phyloP scores from a whole-genome alignment of 2,329 filamentous ascomycete species.

The Monosporascus sp. region DNA sequence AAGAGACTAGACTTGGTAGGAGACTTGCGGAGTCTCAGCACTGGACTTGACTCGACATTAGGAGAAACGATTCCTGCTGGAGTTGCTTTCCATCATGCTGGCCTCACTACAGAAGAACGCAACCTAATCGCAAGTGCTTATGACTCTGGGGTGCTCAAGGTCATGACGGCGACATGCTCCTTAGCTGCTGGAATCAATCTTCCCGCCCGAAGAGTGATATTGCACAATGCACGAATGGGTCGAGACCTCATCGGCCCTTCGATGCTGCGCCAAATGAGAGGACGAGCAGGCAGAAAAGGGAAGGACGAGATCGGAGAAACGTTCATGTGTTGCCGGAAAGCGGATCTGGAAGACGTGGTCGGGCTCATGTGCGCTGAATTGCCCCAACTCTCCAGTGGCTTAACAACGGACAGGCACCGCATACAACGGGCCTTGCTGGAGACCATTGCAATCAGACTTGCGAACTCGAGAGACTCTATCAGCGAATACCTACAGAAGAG shows the following conservation, averaged over 20 bases:
- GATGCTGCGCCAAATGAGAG: slow-evolving; percentile 77
- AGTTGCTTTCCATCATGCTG: slow-evolving; percentile 68
- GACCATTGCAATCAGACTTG: slow-evolving; percentile 61
- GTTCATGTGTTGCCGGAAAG: slow-evolving; percentile 65
- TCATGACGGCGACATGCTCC: slow-evolving; percentile 72
- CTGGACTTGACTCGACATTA: slow-evolving; percentile 60
- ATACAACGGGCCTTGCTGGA: slow-evolving; percentile 70
- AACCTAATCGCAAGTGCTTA: slow-evolving; percentile 67
- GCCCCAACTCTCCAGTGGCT: slow-evolving; percentile 62
- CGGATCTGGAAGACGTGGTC: slow-evolving; percentile 63
- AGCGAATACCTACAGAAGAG: slow-evolving; percentile 65
- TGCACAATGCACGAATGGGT: slow-evolving; percentile 71
- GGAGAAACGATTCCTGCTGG: slow-evolving; percentile 60
- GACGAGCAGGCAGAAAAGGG: slow-evolving; percentile 70
- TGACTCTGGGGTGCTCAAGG: slow-evolving; percentile 60
- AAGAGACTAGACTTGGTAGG: slow-evolving; percentile 58
- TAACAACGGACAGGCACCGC: slow-evolving; percentile 61
- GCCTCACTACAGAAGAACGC: slow-evolving; percentile 69
- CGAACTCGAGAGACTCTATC: slow-evolving; percentile 58
- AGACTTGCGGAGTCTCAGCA: slow-evolving; percentile 59
- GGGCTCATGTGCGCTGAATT: slow-evolving; percentile 68
- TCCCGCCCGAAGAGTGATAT: slow-evolving; percentile 63
- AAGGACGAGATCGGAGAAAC: slow-evolving; percentile 75
- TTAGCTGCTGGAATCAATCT: slow-evolving; percentile 80
- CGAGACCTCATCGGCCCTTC: slow-evolving; percentile 70